Conservation (phyloP, 495 filamentous ascomycete species). For the Trichoderma asperelloides region DNA sequence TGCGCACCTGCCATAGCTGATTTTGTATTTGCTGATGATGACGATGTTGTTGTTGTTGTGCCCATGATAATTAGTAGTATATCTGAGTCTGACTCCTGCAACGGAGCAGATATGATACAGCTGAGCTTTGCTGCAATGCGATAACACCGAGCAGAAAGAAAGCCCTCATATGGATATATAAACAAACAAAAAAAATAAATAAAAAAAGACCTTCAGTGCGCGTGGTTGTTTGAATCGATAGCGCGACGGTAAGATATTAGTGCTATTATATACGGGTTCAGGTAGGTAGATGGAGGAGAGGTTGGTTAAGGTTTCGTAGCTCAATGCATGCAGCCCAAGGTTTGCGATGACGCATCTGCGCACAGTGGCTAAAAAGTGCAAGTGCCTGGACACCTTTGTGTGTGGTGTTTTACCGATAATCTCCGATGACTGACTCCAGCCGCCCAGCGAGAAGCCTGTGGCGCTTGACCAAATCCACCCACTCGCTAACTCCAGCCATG, state of each 20-base stretch:
- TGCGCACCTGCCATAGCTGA: slow-evolving; percentile 2
- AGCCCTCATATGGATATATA: no score
- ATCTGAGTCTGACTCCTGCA: background rate
- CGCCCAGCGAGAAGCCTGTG: slow-evolving; percentile 80
- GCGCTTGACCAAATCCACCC: slow-evolving; percentile 87
- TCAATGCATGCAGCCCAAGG: background rate
- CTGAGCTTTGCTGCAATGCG: no score
- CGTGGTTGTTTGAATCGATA: no score
- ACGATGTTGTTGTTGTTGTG: background rate
- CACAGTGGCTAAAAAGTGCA: background rate
- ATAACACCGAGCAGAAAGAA: no score
- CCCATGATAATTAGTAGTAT: background rate
- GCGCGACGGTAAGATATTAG: no score
- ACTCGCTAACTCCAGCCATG: slow-evolving; percentile 57
- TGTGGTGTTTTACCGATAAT: slow-evolving; percentile 18
- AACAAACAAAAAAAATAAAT: no score
- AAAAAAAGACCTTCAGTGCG: no score
- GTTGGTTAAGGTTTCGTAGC: background rate
- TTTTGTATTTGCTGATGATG: background rate
- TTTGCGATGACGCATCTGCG: background rate
- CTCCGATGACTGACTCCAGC: slow-evolving; percentile 70
- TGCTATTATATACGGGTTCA: background rate
- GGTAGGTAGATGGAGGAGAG: background rate
- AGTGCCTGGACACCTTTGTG: background rate
- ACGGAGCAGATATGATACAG: no score